These are phyloP conservation scores for Breviolum minutum DNA, from an alignment of 73 alveolate species.

Conservation along the genomic window DNA sequence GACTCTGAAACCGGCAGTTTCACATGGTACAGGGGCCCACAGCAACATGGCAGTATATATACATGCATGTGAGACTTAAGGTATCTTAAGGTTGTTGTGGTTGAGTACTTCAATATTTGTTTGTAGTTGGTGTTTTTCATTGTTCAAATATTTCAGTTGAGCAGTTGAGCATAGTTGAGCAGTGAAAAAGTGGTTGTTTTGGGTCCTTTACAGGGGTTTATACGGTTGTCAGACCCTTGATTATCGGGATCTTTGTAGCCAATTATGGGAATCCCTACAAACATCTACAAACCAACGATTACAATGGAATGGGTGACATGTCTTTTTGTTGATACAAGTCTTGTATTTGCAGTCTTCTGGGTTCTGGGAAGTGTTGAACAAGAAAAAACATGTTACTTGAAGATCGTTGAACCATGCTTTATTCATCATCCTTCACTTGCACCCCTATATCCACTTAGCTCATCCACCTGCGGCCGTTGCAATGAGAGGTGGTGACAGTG, in stretches of 20 bases:
- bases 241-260: too few species aligned
- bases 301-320: too few species aligned
- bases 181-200: too few species aligned
- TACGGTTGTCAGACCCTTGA: too few species aligned
- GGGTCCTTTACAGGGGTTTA: too few species aligned
- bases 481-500: conserved; percentile 59
- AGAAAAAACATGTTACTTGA: background rate
- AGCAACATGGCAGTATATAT: background rate
- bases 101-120: background rate
- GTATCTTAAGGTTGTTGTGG: too few species aligned
- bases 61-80: background rate
- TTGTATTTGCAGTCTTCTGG: background rate
- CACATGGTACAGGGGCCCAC: background rate
- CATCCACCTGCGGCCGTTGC: too few species aligned
- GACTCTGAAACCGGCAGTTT: background rate
- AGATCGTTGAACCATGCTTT: background rate
- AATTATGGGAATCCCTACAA: too few species aligned
- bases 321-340: too few species aligned
- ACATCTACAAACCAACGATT: too few species aligned
- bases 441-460: too few species aligned
- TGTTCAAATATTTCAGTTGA: background rate
- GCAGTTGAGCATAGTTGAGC: background rate
- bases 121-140: background rate
- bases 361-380: background rate
- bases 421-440: too few species aligned